Percentiles rank a stretch among this genome's conserved stretches.
phyloP scores from a whole-genome alignment of 345 rosid species.

The Aquilaria sinensis region DNA sequence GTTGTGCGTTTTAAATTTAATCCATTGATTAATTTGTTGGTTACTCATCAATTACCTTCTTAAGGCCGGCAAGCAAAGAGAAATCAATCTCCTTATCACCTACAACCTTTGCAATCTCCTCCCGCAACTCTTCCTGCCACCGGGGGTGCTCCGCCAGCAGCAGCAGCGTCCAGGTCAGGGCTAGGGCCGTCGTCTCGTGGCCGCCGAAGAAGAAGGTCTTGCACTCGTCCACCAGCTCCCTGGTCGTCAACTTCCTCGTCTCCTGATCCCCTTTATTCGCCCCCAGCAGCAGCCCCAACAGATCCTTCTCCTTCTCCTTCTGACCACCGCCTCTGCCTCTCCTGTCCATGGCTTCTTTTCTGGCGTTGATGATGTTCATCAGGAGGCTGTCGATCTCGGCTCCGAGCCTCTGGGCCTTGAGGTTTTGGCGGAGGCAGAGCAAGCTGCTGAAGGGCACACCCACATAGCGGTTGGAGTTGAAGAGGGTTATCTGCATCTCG shows the following conservation, averaged over 20 bases:
- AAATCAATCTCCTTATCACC: conserved; percentile 56
- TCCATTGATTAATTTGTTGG: conserved; percentile 2
- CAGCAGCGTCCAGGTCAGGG: conserved; percentile 80
- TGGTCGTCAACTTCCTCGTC: conserved; percentile 39
- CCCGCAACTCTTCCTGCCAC: conserved; percentile 73
- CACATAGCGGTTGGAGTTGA: conserved; percentile 70
- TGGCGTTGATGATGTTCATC: conserved; percentile 40
- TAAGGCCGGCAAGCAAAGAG: conserved; percentile 60
- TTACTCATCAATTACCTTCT: conserved; percentile 52
- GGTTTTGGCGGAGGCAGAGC: conserved; percentile 42
- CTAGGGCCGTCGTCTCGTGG: conserved; percentile 90
- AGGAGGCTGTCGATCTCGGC: conserved; percentile 68
- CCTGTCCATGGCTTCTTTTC: conserved; percentile 21
- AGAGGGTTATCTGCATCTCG: conserved; percentile 64
- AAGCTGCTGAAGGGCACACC: conserved; percentile 74
- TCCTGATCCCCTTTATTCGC: conserved; percentile 26
- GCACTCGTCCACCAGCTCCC: conserved; percentile 82
- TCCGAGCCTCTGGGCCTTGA: conserved; percentile 53
- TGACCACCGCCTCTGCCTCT: neutral
- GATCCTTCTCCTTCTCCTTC: conserved; percentile 21
- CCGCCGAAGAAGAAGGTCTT: conserved; percentile 96
- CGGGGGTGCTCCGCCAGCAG: conserved; percentile 67
- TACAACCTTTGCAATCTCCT: conserved; percentile 63
- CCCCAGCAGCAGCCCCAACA: conserved; percentile 55
- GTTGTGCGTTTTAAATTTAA: too few species aligned